Evolutionary conservation across 768 basidiomycete species (phyloP).

Genomic region (Collybia sp.): DNA sequence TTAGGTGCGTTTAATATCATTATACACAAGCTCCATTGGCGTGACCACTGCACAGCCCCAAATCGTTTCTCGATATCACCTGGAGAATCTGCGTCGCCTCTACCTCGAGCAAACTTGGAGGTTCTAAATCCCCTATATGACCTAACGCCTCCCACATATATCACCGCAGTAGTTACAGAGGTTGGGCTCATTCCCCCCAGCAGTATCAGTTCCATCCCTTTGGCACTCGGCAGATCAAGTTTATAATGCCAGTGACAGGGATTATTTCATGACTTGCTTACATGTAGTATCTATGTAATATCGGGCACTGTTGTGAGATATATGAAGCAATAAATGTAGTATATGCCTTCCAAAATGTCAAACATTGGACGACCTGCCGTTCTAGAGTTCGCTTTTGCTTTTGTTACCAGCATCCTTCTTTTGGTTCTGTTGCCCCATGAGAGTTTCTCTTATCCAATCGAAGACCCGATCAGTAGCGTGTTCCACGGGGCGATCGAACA

Average conservation of each 20-base stretch:
- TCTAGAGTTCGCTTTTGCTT: conserved; percentile 4
- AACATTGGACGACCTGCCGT: too few species aligned
- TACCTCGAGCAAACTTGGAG: conserved; percentile 54
- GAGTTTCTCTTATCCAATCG: conserved; percentile 60
- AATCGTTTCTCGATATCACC: conserved; percentile 23
- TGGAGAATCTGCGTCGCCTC: conserved; percentile 14
- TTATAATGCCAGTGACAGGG: conserved; percentile 21
- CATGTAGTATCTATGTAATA: not conserved
- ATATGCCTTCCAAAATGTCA: too few species aligned
- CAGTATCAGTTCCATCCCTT: conserved; percentile 80
- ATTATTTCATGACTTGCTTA: conserved; percentile 1
- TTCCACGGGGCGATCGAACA: conserved; percentile 82
- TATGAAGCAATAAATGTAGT: too few species aligned
- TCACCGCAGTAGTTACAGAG: conserved; percentile 96
- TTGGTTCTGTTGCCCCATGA: conserved; percentile 34
- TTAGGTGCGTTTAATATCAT: conserved; percentile 51
- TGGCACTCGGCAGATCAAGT: conserved; percentile 54
- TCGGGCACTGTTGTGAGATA: too few species aligned
- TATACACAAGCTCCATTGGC: not conserved
- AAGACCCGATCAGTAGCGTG: conserved; percentile 61
- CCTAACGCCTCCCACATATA: conserved; percentile 85
- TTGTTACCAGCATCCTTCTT: conserved; percentile 1
- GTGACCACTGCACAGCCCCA: conserved; percentile 25
- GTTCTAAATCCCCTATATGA: conserved; percentile 90
- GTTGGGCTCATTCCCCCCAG: conserved; percentile 93